A percentile compares a stretch with the other conserved stretches of the same genome.
Evolutionary conservation across 257 asterid species (phyloP).

Genomic region (Scutellaria galericulata): DNA sequence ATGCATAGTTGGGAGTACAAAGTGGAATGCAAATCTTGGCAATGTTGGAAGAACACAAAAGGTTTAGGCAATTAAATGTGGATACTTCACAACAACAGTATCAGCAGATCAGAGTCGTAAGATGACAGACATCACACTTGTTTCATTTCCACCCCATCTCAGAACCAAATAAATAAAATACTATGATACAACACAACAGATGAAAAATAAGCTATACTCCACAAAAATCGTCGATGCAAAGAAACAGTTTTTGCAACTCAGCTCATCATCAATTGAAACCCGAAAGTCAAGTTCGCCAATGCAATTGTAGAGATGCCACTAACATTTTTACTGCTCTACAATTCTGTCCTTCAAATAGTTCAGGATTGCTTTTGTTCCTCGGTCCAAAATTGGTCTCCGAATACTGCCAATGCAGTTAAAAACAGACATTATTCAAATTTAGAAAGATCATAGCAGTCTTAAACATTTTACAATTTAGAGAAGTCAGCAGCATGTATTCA

Average conservation of each 20-base stretch:
- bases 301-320: slow-evolving; percentile 6
- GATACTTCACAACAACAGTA: too few species aligned
- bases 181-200: slow-evolving; percentile 27
- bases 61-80: too few species aligned
- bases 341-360: slow-evolving; percentile 79
- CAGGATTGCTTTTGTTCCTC: slow-evolving; percentile 87
- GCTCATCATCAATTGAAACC: slow-evolving; percentile 13
- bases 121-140: neutral
- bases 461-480: neutral
- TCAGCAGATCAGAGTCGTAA: too few species aligned
- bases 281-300: neutral
- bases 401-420: slow-evolving; percentile 54
- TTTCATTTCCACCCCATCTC: neutral
- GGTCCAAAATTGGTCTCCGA: slow-evolving; percentile 82
- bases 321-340: slow-evolving; percentile 47
- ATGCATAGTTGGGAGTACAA: too few species aligned
- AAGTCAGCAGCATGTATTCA: neutral
- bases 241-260: slow-evolving; percentile 22
- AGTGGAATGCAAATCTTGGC: too few species aligned
- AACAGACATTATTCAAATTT: slow-evolving; percentile 8
- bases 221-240: slow-evolving; percentile 11
- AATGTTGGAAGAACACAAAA: too few species aligned
- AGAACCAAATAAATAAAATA: neutral
- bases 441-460: neutral
- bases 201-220: slow-evolving; percentile 7